Evolutionary conservation across 768 basidiomycete species (phyloP), one percentile per base, ranked within the genome.

Genomic region (Scleroderma citrinum): DNA sequence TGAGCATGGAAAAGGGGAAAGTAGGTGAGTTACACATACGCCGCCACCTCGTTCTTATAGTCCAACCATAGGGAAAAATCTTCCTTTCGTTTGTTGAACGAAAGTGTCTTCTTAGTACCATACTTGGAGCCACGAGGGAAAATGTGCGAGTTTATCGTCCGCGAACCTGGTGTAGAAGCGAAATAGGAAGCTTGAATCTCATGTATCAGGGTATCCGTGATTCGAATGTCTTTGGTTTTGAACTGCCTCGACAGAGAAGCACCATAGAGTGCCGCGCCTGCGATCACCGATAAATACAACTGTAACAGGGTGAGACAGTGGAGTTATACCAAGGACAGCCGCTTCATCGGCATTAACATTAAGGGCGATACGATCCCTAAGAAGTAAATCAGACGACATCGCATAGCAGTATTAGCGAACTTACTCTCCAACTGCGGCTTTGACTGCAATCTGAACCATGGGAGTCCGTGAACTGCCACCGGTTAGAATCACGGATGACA

Each of bases 271-370:
- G 89, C 95, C 20, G 95, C 93, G 37, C 85, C 82, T 74, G 48
- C 8, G 46, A 17, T 21, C 17, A 29, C 5, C 20, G 44, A 36
- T 51, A 48, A 48, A 58, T 45, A n/a, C 19, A 24, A 40, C 29
- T 1, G 14, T 2, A 37, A 32, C 13, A 29, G 16, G 49, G 44
- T 5, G 26, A 46, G 20, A 51, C 26, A n/a, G 21, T 42, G 40
- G 14, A 19, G 7, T 7, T 56, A 19, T 64, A 75, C 87, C 92
- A 38, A 99, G 78, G 17, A 97, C 95, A 21, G 87, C 89, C 0
- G 92, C 90, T 69, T 99, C 96, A 63, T 98, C 96, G 0, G 95
- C 86, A 64, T 99, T 98, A 52, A 99, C 90, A 57, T 97, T 98
- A 61, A 85, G 76, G 5, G 95, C 91, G 49, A 98, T 86, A 67